Conservation (phyloP, 2,329 filamentous ascomycete species). For the Clarireedia monteithiana region DNA sequence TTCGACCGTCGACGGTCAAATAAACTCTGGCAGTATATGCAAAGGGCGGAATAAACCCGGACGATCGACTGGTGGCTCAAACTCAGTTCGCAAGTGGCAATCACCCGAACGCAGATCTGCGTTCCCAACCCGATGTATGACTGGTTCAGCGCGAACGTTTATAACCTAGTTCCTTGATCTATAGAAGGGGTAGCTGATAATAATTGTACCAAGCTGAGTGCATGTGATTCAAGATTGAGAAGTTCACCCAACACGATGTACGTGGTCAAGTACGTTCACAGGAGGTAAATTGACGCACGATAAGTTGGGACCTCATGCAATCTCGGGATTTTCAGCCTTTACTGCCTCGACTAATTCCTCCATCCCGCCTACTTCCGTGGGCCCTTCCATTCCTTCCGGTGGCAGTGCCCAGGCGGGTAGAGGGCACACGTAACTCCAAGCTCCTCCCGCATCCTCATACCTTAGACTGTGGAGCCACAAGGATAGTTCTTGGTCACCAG, state of each 20-base stretch:
- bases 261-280: background rate
- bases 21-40: no score
- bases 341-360: constrained; percentile 49
- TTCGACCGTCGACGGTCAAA: background rate
- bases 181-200: no score
- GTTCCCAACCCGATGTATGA: background rate
- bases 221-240: background rate
- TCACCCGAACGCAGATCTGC: background rate
- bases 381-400: constrained; percentile 50
- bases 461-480: constrained; percentile 90
- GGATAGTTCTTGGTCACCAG: constrained; percentile 79
- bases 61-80: no score
- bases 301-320: constrained; percentile 13
- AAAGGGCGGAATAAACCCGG: no score
- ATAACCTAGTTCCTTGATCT: no score
- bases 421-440: constrained; percentile 80
- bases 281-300: background rate
- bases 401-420: constrained; percentile 84
- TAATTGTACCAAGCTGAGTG: background rate
- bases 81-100: no score
- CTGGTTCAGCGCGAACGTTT: no score
- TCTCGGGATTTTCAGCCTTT: constrained; percentile 28
- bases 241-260: background rate
- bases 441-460: constrained; percentile 76
- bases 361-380: constrained; percentile 56